Percentiles rank a stretch among this genome's conserved stretches.
phyloP scores from a whole-genome alignment of 1,284 basidiomycete species.

The Ustilago vetiveriae region DNA sequence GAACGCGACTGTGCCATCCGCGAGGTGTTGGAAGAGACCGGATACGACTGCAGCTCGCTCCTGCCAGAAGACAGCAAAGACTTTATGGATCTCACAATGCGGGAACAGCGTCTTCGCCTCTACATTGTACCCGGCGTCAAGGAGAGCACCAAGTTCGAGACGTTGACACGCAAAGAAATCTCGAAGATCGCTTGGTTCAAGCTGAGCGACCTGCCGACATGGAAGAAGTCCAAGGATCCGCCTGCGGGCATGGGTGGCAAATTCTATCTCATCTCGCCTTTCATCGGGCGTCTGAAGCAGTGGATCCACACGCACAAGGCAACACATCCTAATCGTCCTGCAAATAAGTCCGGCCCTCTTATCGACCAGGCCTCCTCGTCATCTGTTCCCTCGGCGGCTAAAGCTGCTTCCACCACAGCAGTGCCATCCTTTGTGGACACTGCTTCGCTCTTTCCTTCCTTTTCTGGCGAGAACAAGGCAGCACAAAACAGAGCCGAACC shows the following conservation, averaged over 20 bases:
- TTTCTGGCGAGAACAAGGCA: slow-evolving; percentile 21
- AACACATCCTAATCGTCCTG: slow-evolving; percentile 41
- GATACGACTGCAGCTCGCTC: slow-evolving; percentile 59
- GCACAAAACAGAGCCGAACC: slow-evolving; percentile 22
- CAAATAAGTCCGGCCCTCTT: slow-evolving; percentile 7
- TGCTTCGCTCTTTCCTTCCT: slow-evolving; percentile 39
- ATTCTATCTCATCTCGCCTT: slow-evolving; percentile 95
- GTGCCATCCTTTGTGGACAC: slow-evolving; percentile 37
- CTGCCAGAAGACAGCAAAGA: slow-evolving; percentile 67
- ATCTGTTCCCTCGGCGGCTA: slow-evolving; percentile 10
- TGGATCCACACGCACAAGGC: slow-evolving; percentile 64
- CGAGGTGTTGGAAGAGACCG: slow-evolving; percentile 71
- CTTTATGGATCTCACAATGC: slow-evolving; percentile 86
- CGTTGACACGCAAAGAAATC: slow-evolving; percentile 96
- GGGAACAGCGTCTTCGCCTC: slow-evolving; percentile 86
- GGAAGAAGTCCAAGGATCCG: slow-evolving; percentile 81
- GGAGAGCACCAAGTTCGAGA: slow-evolving; percentile 88
- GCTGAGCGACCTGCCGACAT: slow-evolving; percentile 88
- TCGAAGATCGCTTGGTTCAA: slow-evolving; percentile 99
- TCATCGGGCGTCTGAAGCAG: slow-evolving; percentile 72
- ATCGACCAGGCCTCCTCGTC: slow-evolving; percentile 21
- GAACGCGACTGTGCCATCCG: slow-evolving; percentile 68
- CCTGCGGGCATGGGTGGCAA: slow-evolving; percentile 72
- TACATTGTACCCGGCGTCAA: slow-evolving; percentile 91
- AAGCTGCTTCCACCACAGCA: slow-evolving; percentile 8